These are phyloP conservation scores for Sporobolomyces phaffii DNA, from an alignment of 768 basidiomycete species.

Conservation along the genomic window DNA sequence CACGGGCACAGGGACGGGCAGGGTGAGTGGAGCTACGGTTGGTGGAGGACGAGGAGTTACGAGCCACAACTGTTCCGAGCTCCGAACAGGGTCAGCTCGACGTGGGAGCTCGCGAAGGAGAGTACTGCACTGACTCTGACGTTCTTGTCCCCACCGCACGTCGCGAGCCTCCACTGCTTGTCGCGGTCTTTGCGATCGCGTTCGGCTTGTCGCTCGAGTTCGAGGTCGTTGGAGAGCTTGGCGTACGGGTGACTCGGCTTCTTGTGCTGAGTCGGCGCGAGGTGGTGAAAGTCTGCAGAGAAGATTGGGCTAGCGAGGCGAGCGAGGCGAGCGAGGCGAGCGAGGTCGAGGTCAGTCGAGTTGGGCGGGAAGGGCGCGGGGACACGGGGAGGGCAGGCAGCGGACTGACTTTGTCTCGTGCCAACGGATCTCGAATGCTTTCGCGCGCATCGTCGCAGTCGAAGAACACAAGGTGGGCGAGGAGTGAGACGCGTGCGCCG, in stretches of 20 bases:
- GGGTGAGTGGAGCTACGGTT: not conserved
- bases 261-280: conserved; percentile 54
- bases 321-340: not conserved
- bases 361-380: too few relatives aligned
- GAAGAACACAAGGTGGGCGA: accelerated
- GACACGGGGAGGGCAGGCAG: not conserved
- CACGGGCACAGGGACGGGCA: conserved; percentile 50
- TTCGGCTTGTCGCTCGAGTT: conserved; percentile 19
- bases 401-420: conserved; percentile 62
- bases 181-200: conserved; percentile 37
- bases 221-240: conserved; percentile 46
- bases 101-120: too few relatives aligned
- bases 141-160: conserved; percentile 93
- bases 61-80: conserved; percentile 43
- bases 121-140: conserved; percentile 78
- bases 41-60: conserved; percentile 33
- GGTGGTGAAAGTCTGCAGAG: conserved; percentile 89
- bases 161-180: conserved; percentile 80
- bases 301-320: conserved; percentile 65
- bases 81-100: conserved; percentile 20
- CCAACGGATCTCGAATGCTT: conserved; percentile 91
- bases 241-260: conserved; percentile 44
- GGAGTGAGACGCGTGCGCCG: not conserved
- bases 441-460: conserved; percentile 61
- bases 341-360: too few relatives aligned